Evolutionary conservation across 768 basidiomycete genomes (phyloP).

Genomic region (Rubroboletus satanas): DNA sequence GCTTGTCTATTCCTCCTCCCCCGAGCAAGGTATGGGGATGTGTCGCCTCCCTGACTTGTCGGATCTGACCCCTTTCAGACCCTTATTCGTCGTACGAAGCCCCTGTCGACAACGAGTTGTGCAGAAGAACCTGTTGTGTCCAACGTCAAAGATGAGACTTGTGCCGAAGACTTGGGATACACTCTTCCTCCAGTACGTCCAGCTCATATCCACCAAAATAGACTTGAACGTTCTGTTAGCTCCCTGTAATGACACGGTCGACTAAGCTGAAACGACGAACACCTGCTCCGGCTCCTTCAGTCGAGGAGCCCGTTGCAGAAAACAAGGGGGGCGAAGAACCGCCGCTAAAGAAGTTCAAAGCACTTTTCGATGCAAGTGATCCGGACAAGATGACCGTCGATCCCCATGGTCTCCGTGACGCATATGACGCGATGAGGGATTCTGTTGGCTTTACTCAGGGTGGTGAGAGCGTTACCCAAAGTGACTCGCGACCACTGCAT

Average conservation of each 20-base stretch:
- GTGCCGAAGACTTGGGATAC: constrained; percentile 10
- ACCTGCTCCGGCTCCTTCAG: constrained; percentile 30
- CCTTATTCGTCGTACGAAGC: constrained; percentile 23
- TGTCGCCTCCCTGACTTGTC: background rate
- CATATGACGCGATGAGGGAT: constrained; percentile 9
- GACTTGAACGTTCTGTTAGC: constrained; percentile 24
- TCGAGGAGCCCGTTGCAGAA: constrained; percentile 14
- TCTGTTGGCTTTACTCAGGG: constrained; percentile 13
- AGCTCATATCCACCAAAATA: background rate
- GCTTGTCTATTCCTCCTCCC: constrained; percentile 21
- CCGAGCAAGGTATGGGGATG: constrained; percentile 19
- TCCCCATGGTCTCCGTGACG: constrained; percentile 10
- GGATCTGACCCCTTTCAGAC: constrained; percentile 11
- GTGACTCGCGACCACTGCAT: constrained; percentile 12
- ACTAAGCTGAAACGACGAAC: constrained; percentile 54
- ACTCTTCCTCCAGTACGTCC: constrained; percentile 25
- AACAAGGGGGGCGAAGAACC: constrained; percentile 39
- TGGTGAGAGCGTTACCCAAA: constrained; percentile 29
- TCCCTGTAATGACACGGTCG: constrained; percentile 39
- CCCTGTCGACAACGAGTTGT: constrained; percentile 10
- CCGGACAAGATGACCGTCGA: constrained; percentile 40
- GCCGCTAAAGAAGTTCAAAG: constrained; percentile 65
- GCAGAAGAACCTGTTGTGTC: constrained; percentile 4
- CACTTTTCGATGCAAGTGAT: constrained; percentile 63
- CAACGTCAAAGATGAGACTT: constrained; percentile 9